Base-by-base conservation (phyloP, 257 asterid species). In the Solanum etuberosum region DNA sequence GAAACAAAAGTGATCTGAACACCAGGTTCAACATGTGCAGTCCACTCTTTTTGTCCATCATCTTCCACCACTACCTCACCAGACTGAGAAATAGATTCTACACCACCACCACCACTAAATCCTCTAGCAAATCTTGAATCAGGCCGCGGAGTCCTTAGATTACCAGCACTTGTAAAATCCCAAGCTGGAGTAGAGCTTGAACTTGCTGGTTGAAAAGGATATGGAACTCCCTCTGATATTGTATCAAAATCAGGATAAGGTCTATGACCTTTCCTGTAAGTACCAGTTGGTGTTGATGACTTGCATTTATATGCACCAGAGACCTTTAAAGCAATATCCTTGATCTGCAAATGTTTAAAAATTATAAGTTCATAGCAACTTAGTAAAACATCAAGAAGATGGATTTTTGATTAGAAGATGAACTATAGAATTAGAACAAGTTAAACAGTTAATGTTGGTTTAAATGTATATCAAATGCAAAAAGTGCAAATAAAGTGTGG, bases 1-100 rank as follows among this genome's bases (percentile, higher is more conserved):
- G 99, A 93, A 38, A 93, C 92, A 59, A 96, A 96, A 21, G 98
- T 95, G 76, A 96, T 94, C 80, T 95, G 99, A 25, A 96, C 97
- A 14, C 99, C 98, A 14, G 99, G 99, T 89, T 96, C 99, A 25
- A 96, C 99, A 82, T 96, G 99, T 1, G 99, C 98, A 72, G 88
- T 90, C 99, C 99, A 96, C 57, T 96, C 99, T 73, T 92, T 94
- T 5, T 92, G 94, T 23, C 87, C 96, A 25, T 93, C 98, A 48
- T 93, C 91, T 42, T 94, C 96, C 10, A 91, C 84, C 89, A 92
- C 91, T 63, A 92, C 93, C 6, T 91, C 95, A 23, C 91, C 93
- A 32, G 94, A 87, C 43, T 88, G 91, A 72, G 94, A 91, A 85
- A 91, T 77, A 25, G 92, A 94, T 16, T 89, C 90, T 38, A 78